These are phyloP conservation scores for Barnettozyma wickerhamii DNA, from an alignment of 805 yeast species.

Conservation along the genomic window DNA sequence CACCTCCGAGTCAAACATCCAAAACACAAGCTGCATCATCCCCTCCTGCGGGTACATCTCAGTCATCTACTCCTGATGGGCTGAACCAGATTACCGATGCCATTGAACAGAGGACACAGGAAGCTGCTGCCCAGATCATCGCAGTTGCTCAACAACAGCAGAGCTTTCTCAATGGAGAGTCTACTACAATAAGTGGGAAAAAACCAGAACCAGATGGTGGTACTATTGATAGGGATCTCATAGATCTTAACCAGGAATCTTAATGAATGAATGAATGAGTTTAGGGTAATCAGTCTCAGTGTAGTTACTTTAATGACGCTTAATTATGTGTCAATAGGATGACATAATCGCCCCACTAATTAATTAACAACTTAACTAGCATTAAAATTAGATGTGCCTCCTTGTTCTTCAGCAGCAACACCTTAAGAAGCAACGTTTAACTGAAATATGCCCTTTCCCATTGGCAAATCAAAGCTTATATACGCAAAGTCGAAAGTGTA, in stretches of 20 bases:
- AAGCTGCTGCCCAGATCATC: conserved; percentile 10
- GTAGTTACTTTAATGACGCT: no score
- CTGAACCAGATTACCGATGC: not conserved
- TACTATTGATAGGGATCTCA: conserved; percentile 21
- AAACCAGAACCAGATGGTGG: not conserved
- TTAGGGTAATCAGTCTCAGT: no score
- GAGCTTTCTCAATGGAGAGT: not conserved
- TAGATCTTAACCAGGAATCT: conserved; percentile 11
- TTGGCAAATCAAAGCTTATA: conserved; percentile 26
- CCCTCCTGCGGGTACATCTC: not conserved
- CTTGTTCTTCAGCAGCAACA: no score
- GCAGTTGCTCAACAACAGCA: conserved; percentile 8
- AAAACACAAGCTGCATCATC: not conserved
- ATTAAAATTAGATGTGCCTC: no score
- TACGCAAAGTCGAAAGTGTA: conserved; percentile 66
- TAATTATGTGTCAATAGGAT: not conserved
- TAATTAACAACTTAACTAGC: not conserved
- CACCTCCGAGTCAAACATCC: no score
- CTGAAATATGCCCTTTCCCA: conserved; percentile 7
- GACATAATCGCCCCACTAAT: not conserved
- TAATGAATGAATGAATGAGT: no score
- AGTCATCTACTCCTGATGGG: not conserved
- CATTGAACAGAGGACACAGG: conserved; percentile 4
- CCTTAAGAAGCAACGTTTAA: no score
- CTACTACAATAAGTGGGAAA: not conserved